A percentile compares a stretch with the other conserved stretches of the same genome.
phyloP scores from a whole-genome alignment of 1,284 basidiomycete genomes.

The Ceratobasidium theobromae region DNA sequence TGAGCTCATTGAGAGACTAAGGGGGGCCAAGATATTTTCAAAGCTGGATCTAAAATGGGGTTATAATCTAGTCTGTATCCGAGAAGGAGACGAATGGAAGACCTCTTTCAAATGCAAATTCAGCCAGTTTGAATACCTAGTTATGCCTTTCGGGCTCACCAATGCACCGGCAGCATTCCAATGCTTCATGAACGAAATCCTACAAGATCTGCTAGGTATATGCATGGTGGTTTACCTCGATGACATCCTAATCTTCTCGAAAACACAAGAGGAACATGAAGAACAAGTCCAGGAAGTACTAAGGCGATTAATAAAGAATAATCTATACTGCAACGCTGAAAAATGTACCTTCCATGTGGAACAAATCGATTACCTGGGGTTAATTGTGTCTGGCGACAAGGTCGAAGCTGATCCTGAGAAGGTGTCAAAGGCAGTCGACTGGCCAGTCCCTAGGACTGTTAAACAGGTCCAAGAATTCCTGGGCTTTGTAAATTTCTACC shows the following conservation, averaged over 20 bases:
- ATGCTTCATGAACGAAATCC: slow-evolving; percentile 29
- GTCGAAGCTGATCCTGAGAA: slow-evolving; percentile 40
- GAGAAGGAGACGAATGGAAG: slow-evolving; percentile 31
- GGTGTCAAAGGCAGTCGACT: slow-evolving; percentile 39
- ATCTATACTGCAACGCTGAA: background rate
- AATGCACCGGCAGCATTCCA: slow-evolving; percentile 28
- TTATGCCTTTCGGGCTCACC: slow-evolving; percentile 27
- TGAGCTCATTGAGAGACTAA: slow-evolving; percentile 18
- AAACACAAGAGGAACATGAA: background rate
- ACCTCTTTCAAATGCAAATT: slow-evolving; percentile 12
- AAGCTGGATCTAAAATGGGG: slow-evolving; percentile 22
- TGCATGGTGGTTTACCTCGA: slow-evolving; percentile 30
- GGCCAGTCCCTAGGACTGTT: slow-evolving; percentile 40
- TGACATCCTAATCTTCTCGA: slow-evolving; percentile 29
- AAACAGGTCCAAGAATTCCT: slow-evolving; percentile 41
- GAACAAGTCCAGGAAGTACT: slow-evolving; percentile 24
- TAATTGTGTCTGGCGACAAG: slow-evolving; percentile 5
- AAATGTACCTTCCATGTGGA: slow-evolving; percentile 36
- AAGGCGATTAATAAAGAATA: background rate
- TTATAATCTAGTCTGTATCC: background rate
- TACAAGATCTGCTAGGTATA: slow-evolving; percentile 17
- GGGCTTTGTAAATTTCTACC: slow-evolving; percentile 44
- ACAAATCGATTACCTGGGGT: slow-evolving; percentile 39
- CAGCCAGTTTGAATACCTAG: slow-evolving; percentile 17
- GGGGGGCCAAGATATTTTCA: slow-evolving; percentile 2